Evolutionary conservation across 2,329 filamentous ascomycete genomes (phyloP), one percentile per base, ranked within the genome.

Genomic region (Fusarium sp.): DNA sequence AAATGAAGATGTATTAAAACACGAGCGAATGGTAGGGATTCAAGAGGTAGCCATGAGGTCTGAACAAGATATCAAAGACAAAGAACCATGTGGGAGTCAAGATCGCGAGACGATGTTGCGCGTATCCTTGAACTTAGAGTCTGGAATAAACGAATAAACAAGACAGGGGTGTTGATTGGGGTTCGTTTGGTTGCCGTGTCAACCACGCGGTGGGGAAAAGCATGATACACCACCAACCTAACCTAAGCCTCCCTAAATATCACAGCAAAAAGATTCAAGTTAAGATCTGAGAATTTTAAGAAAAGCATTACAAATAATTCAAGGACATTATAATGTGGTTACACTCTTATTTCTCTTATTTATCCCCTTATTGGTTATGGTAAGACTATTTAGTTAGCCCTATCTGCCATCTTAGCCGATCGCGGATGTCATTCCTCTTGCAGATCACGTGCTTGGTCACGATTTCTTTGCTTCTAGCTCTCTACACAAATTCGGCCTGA

Each of bases 101-200:
- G 68, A 56, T 76, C 66, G 67, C 63, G 47, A 70, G 66, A 56
- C 38, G 61, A 68, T 75, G 65, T 68, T 76, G 73, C 77, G 77
- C 74, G 75, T 76, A 73, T 65, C 76, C 68, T 75, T 71, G 75
- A 71, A 40, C 59, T 59, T 37, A 47, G 59, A 57, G 59, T 66
- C 66, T 38, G 52, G 70, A 69, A 79, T 80, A 80, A 80, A 80
- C 78, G 70, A 69, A 79, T 80, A 80, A 80, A 80, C 78, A 80
- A 79, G 70, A 65, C 72, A 47, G 68, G 69, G 69, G 66, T 62
- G 72, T 59, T 65, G 71, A 68, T 79, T 79, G 68, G 66, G 77
- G 61, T 70, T 63, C 56, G 54, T 7, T 8, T 11, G 11, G 82
- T 83, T 83, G 81, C 79, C 62, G 76, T 81, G 81, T 76, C 82